Evolutionary conservation across 108 stramenopile genomes (phyloP), one percentile per base, ranked within the genome.

Genomic region (Cyclotella distinguenda): DNA sequence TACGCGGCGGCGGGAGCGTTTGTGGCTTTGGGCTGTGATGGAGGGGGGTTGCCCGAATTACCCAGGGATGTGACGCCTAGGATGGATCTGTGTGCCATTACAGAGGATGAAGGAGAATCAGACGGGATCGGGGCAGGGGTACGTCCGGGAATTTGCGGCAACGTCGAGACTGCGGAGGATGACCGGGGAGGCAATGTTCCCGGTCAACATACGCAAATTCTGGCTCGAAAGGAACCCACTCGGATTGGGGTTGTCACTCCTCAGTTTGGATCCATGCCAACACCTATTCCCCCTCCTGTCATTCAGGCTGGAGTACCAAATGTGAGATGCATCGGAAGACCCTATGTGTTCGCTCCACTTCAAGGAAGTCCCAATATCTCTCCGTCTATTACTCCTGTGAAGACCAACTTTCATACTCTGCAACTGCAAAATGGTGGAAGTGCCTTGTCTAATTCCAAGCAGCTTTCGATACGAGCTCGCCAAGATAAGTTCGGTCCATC

Each of bases 1-100:
- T 88, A 88, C 50, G 85, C 86, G 22, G 86, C 86, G 0, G 68
- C 67, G 46, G 84, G 90, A 51, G 82, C 76, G 3, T 87, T 95
- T 69, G 86, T 91, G 0, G 93, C 82, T 8, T 66, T 91, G 18
- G 90, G 90, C n/a, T 95, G 93, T 54, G 74, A 78, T 55, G 93
- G 86, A 16, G 70, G 43, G 23, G 53, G 63, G 13, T 23, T 55
- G 13, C 36, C 63, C 18, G 67, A n/a, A n/a, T n/a, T n/a, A n/a
- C n/a, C 36, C n/a, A 16, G 35, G 15, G 11, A 25, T 33, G 26
- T 30, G 56, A 38, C 30, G 39, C 21, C 30, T 23, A 32, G 18
- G 30, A 81, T 72, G 67, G 80, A 89, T 53, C 59, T 93, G 2
- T 89, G 86, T 39, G 82, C 91, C 23, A 93, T 93, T 46, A 85